These are phyloP conservation scores for Przewalskia tangutica DNA, from an alignment of 257 asterid species.

Conservation along the genomic window DNA sequence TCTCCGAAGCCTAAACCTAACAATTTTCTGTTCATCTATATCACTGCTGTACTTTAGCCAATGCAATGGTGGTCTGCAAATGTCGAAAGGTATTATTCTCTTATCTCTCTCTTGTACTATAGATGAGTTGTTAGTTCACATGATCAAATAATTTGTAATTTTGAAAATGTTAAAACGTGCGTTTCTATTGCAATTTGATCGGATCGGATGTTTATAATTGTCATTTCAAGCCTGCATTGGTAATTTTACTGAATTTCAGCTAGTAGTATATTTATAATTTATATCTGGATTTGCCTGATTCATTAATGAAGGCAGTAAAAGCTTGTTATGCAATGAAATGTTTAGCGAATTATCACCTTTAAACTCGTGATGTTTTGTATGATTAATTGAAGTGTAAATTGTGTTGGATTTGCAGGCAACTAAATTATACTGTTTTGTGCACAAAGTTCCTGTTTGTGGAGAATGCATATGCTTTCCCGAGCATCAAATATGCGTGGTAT, in stretches of 20 bases:
- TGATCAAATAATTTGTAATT: background rate
- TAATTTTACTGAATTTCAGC: background rate
- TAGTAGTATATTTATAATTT: background rate
- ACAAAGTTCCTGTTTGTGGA: slow-evolving; percentile 95
- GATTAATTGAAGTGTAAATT: background rate
- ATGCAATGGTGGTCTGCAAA: slow-evolving; percentile 92
- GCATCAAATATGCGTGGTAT: slow-evolving; percentile 94
- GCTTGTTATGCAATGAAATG: background rate
- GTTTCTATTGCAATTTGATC: background rate
- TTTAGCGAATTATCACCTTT: background rate
- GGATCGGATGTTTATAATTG: slow-evolving; percentile 2
- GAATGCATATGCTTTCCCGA: slow-evolving; percentile 92
- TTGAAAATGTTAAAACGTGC: background rate
- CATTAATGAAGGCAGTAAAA: background rate
- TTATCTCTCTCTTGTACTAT: background rate
- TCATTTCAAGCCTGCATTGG: background rate
- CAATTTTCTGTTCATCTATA: background rate
- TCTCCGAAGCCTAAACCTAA: slow-evolving; percentile 22
- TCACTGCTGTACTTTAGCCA: slow-evolving; percentile 13
- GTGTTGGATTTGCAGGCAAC: slow-evolving; percentile 61
- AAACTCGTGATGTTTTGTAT: background rate
- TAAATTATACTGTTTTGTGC: slow-evolving; percentile 92
- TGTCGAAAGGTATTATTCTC: slow-evolving; percentile 73
- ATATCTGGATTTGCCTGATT: background rate
- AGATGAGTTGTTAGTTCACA: background rate